Conservation (phyloP, 331 rosid species). For the Rhamnella rubrinervis region DNA sequence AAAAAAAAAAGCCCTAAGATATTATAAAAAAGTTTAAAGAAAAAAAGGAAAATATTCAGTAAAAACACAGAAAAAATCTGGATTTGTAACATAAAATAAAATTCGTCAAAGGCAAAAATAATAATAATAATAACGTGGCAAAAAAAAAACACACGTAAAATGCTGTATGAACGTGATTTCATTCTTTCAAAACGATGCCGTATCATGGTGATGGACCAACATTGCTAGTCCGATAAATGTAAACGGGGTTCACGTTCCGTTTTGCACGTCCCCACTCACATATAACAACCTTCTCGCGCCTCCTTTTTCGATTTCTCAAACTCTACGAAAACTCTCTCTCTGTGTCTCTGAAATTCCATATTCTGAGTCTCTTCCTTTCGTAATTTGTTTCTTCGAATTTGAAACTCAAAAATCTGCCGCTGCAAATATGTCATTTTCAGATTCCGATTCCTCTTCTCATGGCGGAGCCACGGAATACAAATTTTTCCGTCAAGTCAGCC, state of each 20-base stretch:
- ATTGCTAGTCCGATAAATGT: constrained; percentile 31
- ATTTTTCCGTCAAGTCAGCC: constrained; percentile 68
- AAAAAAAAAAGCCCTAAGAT: too few relatives aligned
- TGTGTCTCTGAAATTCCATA: constrained; percentile 17
- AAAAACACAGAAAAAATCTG: too few relatives aligned
- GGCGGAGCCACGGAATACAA: constrained; percentile 62
- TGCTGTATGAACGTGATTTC: too few relatives aligned
- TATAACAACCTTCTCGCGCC: constrained; percentile 41
- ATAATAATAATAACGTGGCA: too few relatives aligned
- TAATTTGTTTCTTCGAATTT: not conserved
- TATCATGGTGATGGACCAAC: not conserved
- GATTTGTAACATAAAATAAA: too few relatives aligned
- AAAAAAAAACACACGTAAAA: too few relatives aligned
- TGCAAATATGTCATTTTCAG: constrained; percentile 79
- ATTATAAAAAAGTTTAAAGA: too few relatives aligned
- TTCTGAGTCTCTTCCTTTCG: constrained; percentile 7
- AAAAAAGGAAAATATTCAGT: too few relatives aligned
- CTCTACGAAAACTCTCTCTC: constrained; percentile 16
- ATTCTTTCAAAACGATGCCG: not conserved
- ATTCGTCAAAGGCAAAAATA: too few relatives aligned
- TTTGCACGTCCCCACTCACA: constrained; percentile 38
- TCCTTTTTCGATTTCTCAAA: constrained; percentile 23
- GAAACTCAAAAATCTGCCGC: constrained; percentile 13
- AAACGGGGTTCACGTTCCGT: constrained; percentile 40
- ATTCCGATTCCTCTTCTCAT: constrained; percentile 58